A percentile compares a stretch with the other conserved stretches of the same genome.
Evolutionary conservation across 2,329 filamentous ascomycete species (phyloP).

Genomic region (Ophiostoma montium): DNA sequence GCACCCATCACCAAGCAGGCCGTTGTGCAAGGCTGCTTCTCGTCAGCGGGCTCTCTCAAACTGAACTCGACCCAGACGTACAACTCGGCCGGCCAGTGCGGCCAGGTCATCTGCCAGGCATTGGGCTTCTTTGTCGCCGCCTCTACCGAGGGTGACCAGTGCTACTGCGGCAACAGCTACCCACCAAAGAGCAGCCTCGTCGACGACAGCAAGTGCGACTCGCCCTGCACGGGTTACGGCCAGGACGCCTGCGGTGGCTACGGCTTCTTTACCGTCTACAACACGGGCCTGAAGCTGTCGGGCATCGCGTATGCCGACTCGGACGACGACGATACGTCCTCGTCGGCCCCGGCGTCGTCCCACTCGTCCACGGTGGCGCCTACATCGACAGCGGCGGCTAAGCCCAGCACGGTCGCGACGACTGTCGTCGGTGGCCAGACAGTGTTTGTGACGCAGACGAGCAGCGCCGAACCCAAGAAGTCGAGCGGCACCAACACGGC

Average conservation of each 20-base stretch:
- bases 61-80: constrained; percentile 16
- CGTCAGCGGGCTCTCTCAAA: constrained; percentile 26
- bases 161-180: constrained; percentile 59
- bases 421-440: constrained; percentile 12
- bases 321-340: constrained; percentile 13
- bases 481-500: constrained; percentile 45
- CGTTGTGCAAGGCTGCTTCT: constrained; percentile 39
- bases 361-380: constrained; percentile 5
- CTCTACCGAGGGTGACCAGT: constrained; percentile 45
- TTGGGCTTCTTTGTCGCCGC: constrained; percentile 44
- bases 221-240: constrained; percentile 48
- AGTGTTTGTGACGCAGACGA: constrained; percentile 16
- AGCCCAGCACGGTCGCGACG: constrained; percentile 10
- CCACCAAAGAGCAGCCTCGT: constrained; percentile 43
- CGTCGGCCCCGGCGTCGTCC: constrained; percentile 12
- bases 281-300: constrained; percentile 31
- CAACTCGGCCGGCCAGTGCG: constrained; percentile 31
- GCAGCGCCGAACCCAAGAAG: constrained; percentile 15
- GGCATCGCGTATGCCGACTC: constrained; percentile 21
- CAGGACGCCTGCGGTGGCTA: constrained; percentile 50
- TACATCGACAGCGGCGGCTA: background rate
- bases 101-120: constrained; percentile 23
- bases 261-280: constrained; percentile 33
- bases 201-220: constrained; percentile 46
- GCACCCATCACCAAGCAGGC: constrained; percentile 23